Conservation (phyloP, 257 asterid species). For the Ligustrum vulgare region DNA sequence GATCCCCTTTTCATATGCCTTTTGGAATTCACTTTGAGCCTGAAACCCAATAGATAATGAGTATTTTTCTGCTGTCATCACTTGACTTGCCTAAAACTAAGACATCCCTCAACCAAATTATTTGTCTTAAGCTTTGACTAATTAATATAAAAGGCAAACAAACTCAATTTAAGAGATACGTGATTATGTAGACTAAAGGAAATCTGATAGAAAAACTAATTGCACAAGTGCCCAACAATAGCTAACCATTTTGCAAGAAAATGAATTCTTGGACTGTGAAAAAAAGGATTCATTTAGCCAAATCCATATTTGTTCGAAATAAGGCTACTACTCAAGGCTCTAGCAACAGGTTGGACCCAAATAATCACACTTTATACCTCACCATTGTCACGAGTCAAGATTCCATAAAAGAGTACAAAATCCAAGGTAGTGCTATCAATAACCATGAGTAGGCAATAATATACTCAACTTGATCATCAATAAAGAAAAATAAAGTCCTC, state of each 20-base stretch:
- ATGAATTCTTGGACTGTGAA: no score
- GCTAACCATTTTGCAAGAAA: background rate
- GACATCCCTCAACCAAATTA: no score
- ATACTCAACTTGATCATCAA: background rate
- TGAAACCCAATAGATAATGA: no score
- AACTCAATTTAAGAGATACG: no score
- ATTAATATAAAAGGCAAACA: no score
- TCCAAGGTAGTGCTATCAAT: background rate
- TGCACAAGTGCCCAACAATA: background rate
- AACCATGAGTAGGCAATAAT: background rate
- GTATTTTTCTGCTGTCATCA: no score
- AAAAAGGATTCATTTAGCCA: background rate
- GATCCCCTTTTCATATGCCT: no score
- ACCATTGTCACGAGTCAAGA: background rate
- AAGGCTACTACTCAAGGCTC: background rate
- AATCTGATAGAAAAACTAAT: no score
- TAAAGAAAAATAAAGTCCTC: background rate
- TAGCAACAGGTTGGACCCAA: background rate
- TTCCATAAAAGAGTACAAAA: background rate
- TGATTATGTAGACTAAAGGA: no score
- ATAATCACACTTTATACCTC: background rate
- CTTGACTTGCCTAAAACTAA: no score
- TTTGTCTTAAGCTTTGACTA: no score
- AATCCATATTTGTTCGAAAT: background rate
- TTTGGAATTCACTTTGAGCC: no score